Base-by-base conservation (phyloP, 2,329 filamentous ascomycete species). In the Talaromyces sp. region DNA sequence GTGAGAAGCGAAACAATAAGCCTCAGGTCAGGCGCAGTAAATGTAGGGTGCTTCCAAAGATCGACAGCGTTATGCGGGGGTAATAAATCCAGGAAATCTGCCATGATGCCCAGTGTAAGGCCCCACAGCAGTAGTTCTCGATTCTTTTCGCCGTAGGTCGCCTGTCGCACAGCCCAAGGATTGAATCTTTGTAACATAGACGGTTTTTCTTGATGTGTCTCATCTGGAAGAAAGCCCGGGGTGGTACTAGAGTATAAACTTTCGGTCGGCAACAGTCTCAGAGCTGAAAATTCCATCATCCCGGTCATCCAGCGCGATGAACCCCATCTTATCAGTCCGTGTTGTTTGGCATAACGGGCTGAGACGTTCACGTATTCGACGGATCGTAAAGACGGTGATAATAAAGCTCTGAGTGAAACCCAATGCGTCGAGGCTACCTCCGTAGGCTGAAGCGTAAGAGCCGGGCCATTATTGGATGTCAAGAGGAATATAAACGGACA, bases 351-450 rank as follows among this genome's bases (percentile, higher is more conserved):
- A 60, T 89, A 82, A 24, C 88, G 84, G 66, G 86, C 85, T 2
- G 86, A 85, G 50, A 89, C 85, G 72, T 90, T 86, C 63, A 89
- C 86, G 68, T 85, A 84, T 72, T 87, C 86, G 66, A 85, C 81
- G 0, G 87, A 89, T 24, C 87, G 83, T n/a, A 86, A 80, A 1
- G 79, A 78, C 1, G 87, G 83, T 1, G 85, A 83, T n/a, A 89
- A 79, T 8, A 91, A 81, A 19, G 84, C 84, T 60, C 85, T 81
- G 2, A 90, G 74, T 13, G 89, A 85, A 3, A 91, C 87, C 89
- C 88, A 91, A 73, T 90, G 88, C 2, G 86, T 85, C 1, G 87
- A 87, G 27, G 86, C 87, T 22, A 90, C 87, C 76, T 91, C 89
- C 37, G 85, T 85, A 4, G 88, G 87, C 70, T 90, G 88, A n/a